A percentile compares a stretch with the other conserved stretches of the same genome.
Evolutionary conservation across 257 asterid genomes (phyloP).

Genomic region (Gentiana dahurica): DNA sequence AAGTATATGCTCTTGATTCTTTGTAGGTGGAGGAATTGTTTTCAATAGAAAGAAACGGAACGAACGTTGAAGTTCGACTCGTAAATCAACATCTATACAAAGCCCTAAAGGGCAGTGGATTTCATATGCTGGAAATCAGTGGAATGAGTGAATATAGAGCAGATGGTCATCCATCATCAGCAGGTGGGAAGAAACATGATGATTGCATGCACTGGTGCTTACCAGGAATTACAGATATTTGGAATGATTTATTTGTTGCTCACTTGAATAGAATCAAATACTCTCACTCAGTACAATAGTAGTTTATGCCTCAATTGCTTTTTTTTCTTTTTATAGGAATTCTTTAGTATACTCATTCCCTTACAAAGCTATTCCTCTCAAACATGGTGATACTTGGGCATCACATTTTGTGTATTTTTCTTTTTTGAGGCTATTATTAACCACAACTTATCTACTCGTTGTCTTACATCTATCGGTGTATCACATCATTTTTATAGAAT

Average conservation of each 20-base stretch:
- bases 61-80: conserved; percentile 81
- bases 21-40: conserved; percentile 70
- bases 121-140: conserved; percentile 58
- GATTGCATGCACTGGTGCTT: conserved; percentile 99
- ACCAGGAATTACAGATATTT: conserved; percentile 87
- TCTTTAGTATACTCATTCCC: too few relatives aligned
- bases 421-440: too few relatives aligned
- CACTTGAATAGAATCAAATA: conserved; percentile 28
- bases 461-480: too few relatives aligned
- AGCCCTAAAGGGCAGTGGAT: conserved; percentile 45
- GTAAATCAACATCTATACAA: conserved; percentile 58
- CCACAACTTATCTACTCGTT: too few relatives aligned
- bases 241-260: conserved; percentile 77
- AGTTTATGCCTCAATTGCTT: too few relatives aligned
- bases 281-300: neutral
- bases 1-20: neutral
- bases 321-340: too few relatives aligned
- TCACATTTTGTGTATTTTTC: too few relatives aligned
- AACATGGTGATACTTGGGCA: too few relatives aligned
- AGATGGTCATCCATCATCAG: conserved; percentile 77
- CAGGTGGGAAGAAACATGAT: conserved; percentile 79
- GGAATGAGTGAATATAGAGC: conserved; percentile 75
- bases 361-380: too few relatives aligned
- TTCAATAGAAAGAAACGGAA: conserved; percentile 50
- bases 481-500: too few relatives aligned